Evolutionary conservation across 2,329 filamentous ascomycete genomes (phyloP), one percentile per base, ranked within the genome.

Genomic region (Simplicillium aogashimaense): DNA sequence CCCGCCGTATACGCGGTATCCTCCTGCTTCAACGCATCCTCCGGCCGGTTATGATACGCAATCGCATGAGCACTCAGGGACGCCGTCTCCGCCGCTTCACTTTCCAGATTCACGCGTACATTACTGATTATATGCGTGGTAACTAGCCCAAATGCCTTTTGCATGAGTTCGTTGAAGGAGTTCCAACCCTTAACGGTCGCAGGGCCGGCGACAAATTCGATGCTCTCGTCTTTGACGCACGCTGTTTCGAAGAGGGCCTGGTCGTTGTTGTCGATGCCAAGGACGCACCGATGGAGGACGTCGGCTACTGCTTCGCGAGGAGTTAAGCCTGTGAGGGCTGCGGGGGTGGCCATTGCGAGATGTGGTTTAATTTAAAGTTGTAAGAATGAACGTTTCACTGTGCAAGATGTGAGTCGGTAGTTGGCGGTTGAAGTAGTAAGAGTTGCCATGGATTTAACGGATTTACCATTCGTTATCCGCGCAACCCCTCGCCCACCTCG

Each of bases 111-210:
- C 16, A 59, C 43, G n/a, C 57, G 51, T 13, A 56, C 42, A 39
- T 54, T 59, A 38, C 44, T 56, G 34, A 53, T 40, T n/a, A 48
- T 50, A 40, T 61, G 59, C 9, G 54, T 58, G 12, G 55, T 58
- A 5, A 25, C 20, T 9, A 25, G 28, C 52, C 51, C 29, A 44
- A 36, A 14, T 10, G 38, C 7, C 38, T 33, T 25, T 25, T 25
- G 20, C 20, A 25, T 25, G 20, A 25, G 20, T 25, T 9, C 20
- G 9, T 25, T 25, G 9, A 25, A 25, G 5, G 20, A 25, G 6
- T 25, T 9, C 20, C 20, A 25, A 5, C 20, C 20, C 9, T 25
- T 5, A 6, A 25, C 20, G 20, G 20, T 25, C 6, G 20, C 20
- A 25, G 20, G 20, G 20, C 20, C 20, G 20, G 20, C 20, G 20